Conservation (phyloP, 345 rosid genomes). For the Cardamine resedifolia region DNA sequence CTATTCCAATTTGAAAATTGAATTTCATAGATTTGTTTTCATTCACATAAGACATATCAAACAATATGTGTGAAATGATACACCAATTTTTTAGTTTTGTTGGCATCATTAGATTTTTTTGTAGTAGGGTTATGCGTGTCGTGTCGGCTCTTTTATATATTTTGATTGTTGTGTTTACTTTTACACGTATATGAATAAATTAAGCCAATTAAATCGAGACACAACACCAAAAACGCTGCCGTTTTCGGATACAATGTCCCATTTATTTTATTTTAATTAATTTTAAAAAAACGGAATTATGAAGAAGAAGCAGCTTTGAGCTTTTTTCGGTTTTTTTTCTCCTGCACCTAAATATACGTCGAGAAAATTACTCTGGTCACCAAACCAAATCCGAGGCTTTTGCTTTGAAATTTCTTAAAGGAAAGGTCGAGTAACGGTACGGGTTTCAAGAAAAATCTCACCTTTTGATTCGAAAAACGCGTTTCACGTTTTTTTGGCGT, state of each 20-base stretch:
- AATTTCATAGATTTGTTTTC: neutral
- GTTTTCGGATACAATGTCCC: neutral
- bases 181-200: neutral
- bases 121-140: neutral
- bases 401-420: slow-evolving; percentile 16
- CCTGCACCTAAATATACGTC: slow-evolving; percentile 15
- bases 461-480: slow-evolving; percentile 5
- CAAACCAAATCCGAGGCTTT: slow-evolving; percentile 17
- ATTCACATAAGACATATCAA: neutral
- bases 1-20: neutral
- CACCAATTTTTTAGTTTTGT: slow-evolving; percentile 2
- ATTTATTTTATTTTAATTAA: neutral
- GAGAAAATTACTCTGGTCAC: slow-evolving; percentile 11
- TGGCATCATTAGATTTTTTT: slow-evolving; percentile 16
- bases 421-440: neutral
- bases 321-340: neutral
- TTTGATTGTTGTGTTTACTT: slow-evolving; percentile 7
- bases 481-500: slow-evolving; percentile 16
- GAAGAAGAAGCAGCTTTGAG: slow-evolving; percentile 20
- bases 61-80: neutral
- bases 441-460: slow-evolving; percentile 1
- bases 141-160: slow-evolving; percentile 9
- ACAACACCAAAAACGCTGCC: neutral
- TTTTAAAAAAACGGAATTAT: neutral
- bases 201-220: neutral